Evolutionary conservation across 805 yeast species (phyloP).

Genomic region (Wickerhamiella allomyrinae): DNA sequence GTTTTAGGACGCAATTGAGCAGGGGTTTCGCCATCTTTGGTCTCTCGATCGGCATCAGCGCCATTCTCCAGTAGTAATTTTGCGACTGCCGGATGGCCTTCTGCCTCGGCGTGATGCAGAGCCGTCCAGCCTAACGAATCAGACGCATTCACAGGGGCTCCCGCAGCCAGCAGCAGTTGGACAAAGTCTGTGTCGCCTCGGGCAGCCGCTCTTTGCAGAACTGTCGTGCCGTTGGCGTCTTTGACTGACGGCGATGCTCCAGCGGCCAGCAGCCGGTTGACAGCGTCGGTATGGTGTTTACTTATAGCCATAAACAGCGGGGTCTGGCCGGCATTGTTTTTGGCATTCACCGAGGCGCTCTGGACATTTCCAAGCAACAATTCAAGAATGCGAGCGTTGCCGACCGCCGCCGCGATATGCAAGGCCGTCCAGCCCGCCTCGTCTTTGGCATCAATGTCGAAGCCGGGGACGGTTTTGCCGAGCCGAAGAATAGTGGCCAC

Average conservation of each 20-base stretch:
- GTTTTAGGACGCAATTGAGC: not conserved
- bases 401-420: conserved; percentile 70
- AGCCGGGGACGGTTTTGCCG: conserved; percentile 18
- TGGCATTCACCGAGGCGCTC: conserved; percentile 36
- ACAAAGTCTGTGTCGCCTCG: conserved; percentile 51
- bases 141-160: conserved; percentile 50
- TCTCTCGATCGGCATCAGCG: conserved; percentile 41
- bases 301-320: conserved; percentile 64
- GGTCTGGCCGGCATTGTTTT: conserved; percentile 52
- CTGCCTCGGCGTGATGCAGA: conserved; percentile 79
- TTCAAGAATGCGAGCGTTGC: conserved; percentile 37
- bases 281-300: conserved; percentile 45
- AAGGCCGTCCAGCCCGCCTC: conserved; percentile 79
- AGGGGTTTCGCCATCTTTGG: conserved; percentile 41
- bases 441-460: conserved; percentile 61
- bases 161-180: conserved; percentile 37
- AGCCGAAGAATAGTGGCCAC: conserved; percentile 34
- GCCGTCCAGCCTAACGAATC: conserved; percentile 72
- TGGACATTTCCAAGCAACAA: conserved; percentile 38
- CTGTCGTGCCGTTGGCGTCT: conserved; percentile 51
- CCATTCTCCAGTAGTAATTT: conserved; percentile 44
- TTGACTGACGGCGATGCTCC: conserved; percentile 50
- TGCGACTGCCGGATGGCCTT: conserved; percentile 73
- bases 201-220: conserved; percentile 75
- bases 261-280: conserved; percentile 38